phyloP scores from a whole-genome alignment of 148 eudicot species.

The Gaultheria prostrata region DNA sequence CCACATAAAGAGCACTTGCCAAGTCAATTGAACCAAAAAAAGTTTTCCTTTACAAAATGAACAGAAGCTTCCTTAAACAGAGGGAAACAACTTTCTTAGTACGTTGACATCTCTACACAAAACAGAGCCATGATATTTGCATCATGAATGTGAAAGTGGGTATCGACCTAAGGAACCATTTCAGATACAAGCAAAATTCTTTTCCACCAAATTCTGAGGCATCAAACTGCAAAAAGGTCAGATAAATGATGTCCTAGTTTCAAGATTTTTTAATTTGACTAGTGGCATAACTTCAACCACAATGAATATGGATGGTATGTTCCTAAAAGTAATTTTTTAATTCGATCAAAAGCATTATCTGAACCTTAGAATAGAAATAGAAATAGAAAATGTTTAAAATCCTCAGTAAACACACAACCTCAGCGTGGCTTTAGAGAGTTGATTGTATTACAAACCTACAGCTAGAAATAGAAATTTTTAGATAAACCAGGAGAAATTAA shows the following conservation, averaged over 20 bases:
- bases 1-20: background rate
- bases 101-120: background rate
- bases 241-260: background rate
- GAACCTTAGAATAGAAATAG: background rate
- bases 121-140: background rate
- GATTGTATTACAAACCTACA: background rate
- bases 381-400: background rate
- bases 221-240: background rate
- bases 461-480: background rate
- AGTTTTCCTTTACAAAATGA: no score
- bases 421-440: background rate
- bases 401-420: background rate
- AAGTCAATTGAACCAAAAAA: background rate
- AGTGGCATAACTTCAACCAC: background rate
- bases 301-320: background rate
- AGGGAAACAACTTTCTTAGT: background rate
- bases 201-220: background rate
- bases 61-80: background rate
- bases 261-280: background rate
- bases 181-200: conserved; percentile 3
- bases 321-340: background rate
- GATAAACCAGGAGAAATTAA: background rate
- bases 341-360: background rate
- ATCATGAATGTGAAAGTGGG: conserved; percentile 3
- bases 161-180: background rate